A percentile compares a stretch with the other conserved stretches of the same genome.
These are phyloP conservation scores for Xylaria palmicola DNA, from an alignment of 495 filamentous ascomycete genomes.

Conservation along the genomic window DNA sequence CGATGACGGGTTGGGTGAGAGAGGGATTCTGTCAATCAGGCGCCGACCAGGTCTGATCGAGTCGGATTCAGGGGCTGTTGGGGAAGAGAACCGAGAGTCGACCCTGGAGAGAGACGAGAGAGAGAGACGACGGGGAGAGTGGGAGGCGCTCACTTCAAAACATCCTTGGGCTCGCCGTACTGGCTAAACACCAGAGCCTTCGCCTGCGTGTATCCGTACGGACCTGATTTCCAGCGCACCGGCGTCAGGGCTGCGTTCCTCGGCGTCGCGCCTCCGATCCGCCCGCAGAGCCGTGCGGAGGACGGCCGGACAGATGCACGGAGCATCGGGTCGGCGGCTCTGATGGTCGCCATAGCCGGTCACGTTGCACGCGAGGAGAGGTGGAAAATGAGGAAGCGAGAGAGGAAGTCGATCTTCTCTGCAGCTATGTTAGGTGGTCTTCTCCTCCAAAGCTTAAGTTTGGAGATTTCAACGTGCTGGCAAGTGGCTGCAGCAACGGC, in stretches of 20 bases:
- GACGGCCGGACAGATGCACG: constrained; percentile 5
- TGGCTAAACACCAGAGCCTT: constrained; percentile 83
- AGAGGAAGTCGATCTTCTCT: too few species aligned
- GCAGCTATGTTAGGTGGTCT: neutral
- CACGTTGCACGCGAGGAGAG: neutral
- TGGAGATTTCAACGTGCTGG: neutral
- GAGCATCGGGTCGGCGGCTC: constrained; percentile 7
- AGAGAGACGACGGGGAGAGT: too few species aligned
- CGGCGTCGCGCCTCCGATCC: neutral
- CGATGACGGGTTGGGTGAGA: too few species aligned
- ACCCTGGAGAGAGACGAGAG: too few species aligned
- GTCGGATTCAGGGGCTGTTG: neutral
- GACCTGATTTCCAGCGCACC: constrained; percentile 46
- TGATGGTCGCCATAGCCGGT: constrained; percentile 12
- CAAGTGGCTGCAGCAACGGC: neutral
- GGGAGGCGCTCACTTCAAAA: constrained; percentile 58
- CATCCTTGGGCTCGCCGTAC: constrained; percentile 82
- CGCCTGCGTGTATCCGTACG: constrained; percentile 95
- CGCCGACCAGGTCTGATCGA: too few species aligned
- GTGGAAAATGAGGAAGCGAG: too few species aligned
- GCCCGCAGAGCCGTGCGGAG: constrained; percentile 15
- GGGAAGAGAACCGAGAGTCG: neutral
- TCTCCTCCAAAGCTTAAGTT: neutral
- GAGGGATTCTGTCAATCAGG: too few species aligned
- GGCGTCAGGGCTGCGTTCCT: neutral